Evolutionary conservation across 441 rosid species (phyloP), one percentile per base, ranked within the genome.

Genomic region (Melastoma candidum): DNA sequence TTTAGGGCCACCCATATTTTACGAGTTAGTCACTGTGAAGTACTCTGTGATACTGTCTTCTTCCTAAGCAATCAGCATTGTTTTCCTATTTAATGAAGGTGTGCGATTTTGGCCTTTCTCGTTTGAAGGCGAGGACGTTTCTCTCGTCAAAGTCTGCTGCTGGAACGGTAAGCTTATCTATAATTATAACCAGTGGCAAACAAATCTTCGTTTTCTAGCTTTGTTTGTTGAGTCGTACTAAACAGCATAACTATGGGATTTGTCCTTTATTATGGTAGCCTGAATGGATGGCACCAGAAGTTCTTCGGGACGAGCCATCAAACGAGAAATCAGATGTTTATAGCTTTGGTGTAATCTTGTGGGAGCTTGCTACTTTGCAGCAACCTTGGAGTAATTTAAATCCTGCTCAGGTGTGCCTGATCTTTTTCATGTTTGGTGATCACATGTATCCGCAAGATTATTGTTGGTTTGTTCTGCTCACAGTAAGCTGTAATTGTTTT

Each of bases 231-330:
- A 36, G 41, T 54, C 22, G 44, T 48, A 50, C 44, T 52, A 39
- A 46, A n/a, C 57, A 25, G 9, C 12, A 11, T 12, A 29, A 47
- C 62, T 57, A 57, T 56, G 56, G 17, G 24, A 48, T 48, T 14
- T 56, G 60, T 61, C 13, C 61, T 66, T 53, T 46, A 32, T 71
- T 65, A 57, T 66, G 13, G 72, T 67, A 94, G 99, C 97, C 99
- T 44, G 99, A 90, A 76, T 94, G 99, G 99, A 94, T 94, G 99
- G 97, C 99, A 63, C 99, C 99, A 49, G 99, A 94, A 78, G 97
- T 94, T 56, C 87, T 94, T 11, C 81, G 97, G 39, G 97, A 85
- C 50, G 97, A 90, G 67, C 97, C 81, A 61, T 94, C 99, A 44
- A 90, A 94, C 65, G 99, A 94, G 57, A 94, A 94, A 70, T 85